These are phyloP conservation scores for Buddleja alternifolia DNA, from an alignment of 257 asterid species.

Conservation along the genomic window DNA sequence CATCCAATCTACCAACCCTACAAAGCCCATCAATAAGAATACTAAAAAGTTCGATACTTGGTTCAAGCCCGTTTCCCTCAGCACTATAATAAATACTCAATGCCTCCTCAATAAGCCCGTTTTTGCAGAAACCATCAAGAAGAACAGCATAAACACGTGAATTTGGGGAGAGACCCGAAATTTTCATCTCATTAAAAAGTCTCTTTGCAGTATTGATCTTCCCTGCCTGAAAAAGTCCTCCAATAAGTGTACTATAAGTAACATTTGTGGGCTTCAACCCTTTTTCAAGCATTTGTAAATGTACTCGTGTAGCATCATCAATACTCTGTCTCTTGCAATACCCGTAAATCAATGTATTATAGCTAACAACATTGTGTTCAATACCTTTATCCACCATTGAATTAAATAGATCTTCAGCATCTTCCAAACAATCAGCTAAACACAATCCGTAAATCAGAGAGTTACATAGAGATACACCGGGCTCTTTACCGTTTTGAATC, in stretches of 20 bases:
- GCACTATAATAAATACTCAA: background rate
- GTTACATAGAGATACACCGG: background rate
- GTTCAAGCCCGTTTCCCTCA: background rate
- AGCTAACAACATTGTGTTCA: background rate
- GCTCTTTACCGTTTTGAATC: conserved; percentile 4
- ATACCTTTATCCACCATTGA: conserved; percentile 6
- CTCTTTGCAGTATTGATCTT: background rate
- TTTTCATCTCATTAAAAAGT: background rate
- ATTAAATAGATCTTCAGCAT: conserved; percentile 14
- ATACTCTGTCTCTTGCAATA: conserved; percentile 8
- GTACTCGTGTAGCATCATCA: background rate
- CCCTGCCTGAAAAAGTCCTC: conserved; percentile 1
- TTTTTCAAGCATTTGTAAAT: background rate
- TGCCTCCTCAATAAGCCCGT: conserved; percentile 15
- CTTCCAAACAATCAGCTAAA: background rate
- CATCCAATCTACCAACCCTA: conserved; percentile 15
- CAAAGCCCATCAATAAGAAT: conserved; percentile 3
- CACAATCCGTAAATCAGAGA: conserved; percentile 15
- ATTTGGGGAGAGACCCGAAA: background rate
- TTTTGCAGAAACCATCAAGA: conserved; percentile 13
- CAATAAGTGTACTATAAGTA: conserved; percentile 4
- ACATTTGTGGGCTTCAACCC: conserved; percentile 15
- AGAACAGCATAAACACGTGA: background rate
- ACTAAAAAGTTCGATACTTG: background rate
- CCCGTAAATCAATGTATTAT: conserved; percentile 2